Percentiles rank a stretch among this genome's conserved stretches.
Evolutionary conservation across 495 filamentous ascomycete species (phyloP).

Genomic region (Penicillium fimorum): DNA sequence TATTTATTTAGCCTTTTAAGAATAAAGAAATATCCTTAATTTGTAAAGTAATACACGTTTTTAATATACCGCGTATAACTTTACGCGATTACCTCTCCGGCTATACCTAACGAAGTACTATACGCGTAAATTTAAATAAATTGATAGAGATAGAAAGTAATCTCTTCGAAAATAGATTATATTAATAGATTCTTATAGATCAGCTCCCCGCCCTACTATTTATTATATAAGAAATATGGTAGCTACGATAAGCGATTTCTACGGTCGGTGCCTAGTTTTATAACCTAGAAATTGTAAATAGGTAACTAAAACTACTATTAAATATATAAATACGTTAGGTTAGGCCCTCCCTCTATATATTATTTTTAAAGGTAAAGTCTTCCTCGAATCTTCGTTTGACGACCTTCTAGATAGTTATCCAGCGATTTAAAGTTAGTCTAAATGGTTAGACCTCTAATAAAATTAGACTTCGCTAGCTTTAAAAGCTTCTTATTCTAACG

Average conservation of each 20-base stretch:
- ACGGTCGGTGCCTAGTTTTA: constrained; percentile 3
- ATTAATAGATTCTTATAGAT: too few relatives aligned
- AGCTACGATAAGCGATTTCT: constrained; percentile 2
- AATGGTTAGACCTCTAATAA: background rate
- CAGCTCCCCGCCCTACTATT: too few relatives aligned
- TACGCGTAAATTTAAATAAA: too few relatives aligned
- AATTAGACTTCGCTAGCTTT: background rate
- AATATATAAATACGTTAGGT: background rate
- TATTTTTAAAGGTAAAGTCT: constrained; percentile 10
- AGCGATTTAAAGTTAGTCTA: background rate
- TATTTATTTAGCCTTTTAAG: too few relatives aligned
- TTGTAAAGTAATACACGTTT: too few relatives aligned
- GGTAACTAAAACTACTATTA: constrained; percentile 1
- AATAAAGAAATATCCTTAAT: too few relatives aligned
- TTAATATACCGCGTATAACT: too few relatives aligned
- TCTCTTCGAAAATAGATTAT: too few relatives aligned
- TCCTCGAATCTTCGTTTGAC: background rate
- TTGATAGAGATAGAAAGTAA: too few relatives aligned
- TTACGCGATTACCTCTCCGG: too few relatives aligned
- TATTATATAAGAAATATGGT: too few relatives aligned
- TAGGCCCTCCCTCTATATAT: constrained; percentile 1
- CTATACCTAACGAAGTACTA: too few relatives aligned
- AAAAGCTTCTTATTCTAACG: constrained; percentile 1
- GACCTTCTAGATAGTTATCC: background rate
- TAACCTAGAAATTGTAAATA: background rate